Evolutionary conservation across 495 filamentous ascomycete species (phyloP).

Genomic region (Penicillium goetzii): DNA sequence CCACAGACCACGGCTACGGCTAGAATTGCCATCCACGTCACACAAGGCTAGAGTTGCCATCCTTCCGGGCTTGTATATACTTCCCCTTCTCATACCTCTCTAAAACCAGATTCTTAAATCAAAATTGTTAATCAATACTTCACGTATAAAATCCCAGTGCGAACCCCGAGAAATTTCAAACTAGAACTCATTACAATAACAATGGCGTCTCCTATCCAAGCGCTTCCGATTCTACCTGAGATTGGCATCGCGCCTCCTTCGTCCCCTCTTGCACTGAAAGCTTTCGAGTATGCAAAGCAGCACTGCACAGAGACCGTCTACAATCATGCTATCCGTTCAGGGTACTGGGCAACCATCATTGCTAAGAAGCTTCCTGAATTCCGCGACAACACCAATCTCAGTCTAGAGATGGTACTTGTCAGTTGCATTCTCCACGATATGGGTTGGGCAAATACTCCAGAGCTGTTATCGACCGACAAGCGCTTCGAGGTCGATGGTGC

Average conservation of each 20-base stretch:
- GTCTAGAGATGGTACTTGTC: not conserved
- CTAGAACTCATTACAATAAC: not conserved
- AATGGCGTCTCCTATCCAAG: not conserved
- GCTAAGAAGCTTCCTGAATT: not conserved
- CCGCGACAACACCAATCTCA: not conserved
- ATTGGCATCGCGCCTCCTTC: not conserved
- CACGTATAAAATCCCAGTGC: not conserved
- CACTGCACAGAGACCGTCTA: not conserved
- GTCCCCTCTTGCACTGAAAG: not conserved
- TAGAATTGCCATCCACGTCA: not conserved
- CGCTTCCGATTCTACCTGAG: not conserved
- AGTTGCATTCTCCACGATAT: constrained; percentile 51
- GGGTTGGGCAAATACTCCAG: constrained; percentile 46
- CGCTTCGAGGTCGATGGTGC: constrained; percentile 63
- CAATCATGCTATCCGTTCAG: not conserved
- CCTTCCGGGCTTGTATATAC: not conserved
- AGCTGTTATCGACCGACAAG: constrained; percentile 45
- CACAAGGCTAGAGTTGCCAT: not conserved
- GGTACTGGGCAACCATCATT: not conserved
- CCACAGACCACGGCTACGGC: not conserved
- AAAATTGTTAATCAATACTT: not conserved
- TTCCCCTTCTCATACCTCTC: not conserved
- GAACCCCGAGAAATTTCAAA: not conserved
- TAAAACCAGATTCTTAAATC: not conserved
- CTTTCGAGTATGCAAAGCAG: not conserved